phyloP scores from a whole-genome alignment of 306 rosid genomes.

The Gynostemma pentaphyllum region DNA sequence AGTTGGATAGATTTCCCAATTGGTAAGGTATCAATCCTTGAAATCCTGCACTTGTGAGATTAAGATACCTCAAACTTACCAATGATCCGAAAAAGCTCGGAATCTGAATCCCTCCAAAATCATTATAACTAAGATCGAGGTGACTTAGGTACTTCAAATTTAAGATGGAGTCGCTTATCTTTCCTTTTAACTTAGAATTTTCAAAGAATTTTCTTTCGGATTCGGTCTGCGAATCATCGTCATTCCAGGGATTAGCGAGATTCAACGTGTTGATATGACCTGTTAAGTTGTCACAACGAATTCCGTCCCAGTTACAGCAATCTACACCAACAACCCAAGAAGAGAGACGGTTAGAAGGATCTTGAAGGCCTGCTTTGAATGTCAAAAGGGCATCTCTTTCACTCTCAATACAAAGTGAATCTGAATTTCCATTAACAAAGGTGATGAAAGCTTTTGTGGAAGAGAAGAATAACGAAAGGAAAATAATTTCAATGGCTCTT shows the following conservation, averaged over 20 bases:
- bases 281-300: slow-evolving; percentile 11
- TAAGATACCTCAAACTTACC: neutral
- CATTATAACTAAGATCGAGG: slow-evolving; percentile 6
- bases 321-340: neutral
- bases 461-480: neutral
- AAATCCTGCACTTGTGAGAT: neutral
- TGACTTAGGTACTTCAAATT: neutral
- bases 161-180: slow-evolving; percentile 7
- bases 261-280: slow-evolving; percentile 2
- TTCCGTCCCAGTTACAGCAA: slow-evolving; percentile 5
- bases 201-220: neutral
- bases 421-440: neutral
- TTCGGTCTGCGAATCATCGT: neutral
- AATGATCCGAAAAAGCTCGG: slow-evolving; percentile 17
- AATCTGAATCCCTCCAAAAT: neutral
- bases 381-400: neutral
- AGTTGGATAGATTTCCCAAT: slow-evolving; percentile 14
- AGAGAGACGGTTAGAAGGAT: neutral
- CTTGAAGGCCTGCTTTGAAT: neutral
- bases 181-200: neutral
- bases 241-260: neutral
- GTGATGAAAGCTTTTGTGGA: neutral
- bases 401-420: neutral
- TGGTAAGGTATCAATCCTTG: slow-evolving; percentile 1
- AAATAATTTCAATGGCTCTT: neutral